Evolutionary conservation across 2,329 filamentous ascomycete species (phyloP), one percentile per base, ranked within the genome.

Genomic region (Pestalotiopsis sp.): DNA sequence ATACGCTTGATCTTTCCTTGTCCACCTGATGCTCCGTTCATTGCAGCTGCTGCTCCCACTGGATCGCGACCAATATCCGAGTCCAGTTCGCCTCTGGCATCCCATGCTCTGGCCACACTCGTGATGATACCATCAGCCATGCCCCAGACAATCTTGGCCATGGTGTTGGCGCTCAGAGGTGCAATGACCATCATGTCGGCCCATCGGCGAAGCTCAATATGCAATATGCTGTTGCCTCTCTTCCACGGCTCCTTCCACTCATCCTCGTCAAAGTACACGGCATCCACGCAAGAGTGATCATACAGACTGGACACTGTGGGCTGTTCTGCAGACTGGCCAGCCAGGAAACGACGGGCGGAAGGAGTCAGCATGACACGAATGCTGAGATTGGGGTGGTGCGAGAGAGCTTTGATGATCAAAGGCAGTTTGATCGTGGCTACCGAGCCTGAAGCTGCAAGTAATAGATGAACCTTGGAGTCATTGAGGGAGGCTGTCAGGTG

Each of bases 361-460:
- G 87, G 80, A 3, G 94, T 97, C 69, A 98, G 86, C 69, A 98
- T 83, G 66, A 98, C 82, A n/a, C 94, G 92, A 78, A 98, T 94
- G 11, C 93, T 94, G 68, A 98, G 84, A 62, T 72, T 77, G 75
- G 73, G 85, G 59, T 77, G 73, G 57, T 72, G 59, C 17, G 81
- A 84, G 3, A 95, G 86, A 1, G 89, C 85, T 20, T 81, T 75
- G 69, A 92, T 84, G 72, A 95, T 93, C 52, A 87, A 83, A 1
- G 90, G 90, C 2, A 94, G 82, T 77, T 98, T 98, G 76, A 97
- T 97, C 6, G 93, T 94, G 14, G 95, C 95, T n/a, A 97, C 93
- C 0, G 89, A 91, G 60, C 91, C 91, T 39, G 87, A 90, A 52
- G 89, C 88, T 49, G 88, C 89, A 57, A 93, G 84, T 17, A 94